A percentile compares a stretch with the other conserved stretches of the same genome.
Evolutionary conservation across 2,329 filamentous ascomycete species (phyloP).

Genomic region (Botrytis paeoniae): DNA sequence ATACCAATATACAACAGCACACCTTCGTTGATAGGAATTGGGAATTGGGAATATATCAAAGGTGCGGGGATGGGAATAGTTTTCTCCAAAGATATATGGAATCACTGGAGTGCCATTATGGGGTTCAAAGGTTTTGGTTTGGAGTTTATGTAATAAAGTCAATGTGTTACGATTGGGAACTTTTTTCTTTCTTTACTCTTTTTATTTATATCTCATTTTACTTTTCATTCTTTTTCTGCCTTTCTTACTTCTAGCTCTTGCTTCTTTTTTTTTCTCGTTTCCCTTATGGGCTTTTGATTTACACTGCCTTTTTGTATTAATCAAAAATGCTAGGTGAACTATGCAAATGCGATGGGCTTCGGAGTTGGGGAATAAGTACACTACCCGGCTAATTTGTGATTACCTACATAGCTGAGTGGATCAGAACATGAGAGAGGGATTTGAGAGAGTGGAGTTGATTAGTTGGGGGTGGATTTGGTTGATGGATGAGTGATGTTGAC

Average conservation of each 20-base stretch:
- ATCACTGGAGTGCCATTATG: constrained; percentile 19
- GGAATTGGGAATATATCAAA: constrained; percentile 18
- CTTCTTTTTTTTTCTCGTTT: background rate
- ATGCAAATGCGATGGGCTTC: background rate
- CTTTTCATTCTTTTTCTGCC: constrained; percentile 7
- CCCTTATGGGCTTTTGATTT: background rate
- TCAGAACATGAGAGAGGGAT: background rate
- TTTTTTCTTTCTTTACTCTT: constrained; percentile 7
- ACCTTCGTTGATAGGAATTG: constrained; percentile 14
- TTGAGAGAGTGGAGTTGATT: background rate
- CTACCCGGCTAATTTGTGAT: constrained; percentile 5
- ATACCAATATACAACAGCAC: constrained; percentile 10
- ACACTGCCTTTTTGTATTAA: background rate
- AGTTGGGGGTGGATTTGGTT: background rate
- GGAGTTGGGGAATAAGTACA: background rate
- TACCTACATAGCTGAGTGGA: background rate
- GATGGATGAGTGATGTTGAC: background rate
- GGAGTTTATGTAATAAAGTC: constrained; percentile 27
- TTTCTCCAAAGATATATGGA: constrained; percentile 22
- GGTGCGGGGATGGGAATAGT: constrained; percentile 19
- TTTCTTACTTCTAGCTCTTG: background rate
- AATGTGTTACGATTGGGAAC: constrained; percentile 25
- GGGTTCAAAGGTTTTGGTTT: constrained; percentile 14
- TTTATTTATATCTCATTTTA: background rate
- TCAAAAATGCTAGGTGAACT: background rate